Percentiles rank a stretch among this genome's conserved stretches.
Conservation (phyloP, 116 monocot genomes). For the Dioscorea cayenensis region DNA sequence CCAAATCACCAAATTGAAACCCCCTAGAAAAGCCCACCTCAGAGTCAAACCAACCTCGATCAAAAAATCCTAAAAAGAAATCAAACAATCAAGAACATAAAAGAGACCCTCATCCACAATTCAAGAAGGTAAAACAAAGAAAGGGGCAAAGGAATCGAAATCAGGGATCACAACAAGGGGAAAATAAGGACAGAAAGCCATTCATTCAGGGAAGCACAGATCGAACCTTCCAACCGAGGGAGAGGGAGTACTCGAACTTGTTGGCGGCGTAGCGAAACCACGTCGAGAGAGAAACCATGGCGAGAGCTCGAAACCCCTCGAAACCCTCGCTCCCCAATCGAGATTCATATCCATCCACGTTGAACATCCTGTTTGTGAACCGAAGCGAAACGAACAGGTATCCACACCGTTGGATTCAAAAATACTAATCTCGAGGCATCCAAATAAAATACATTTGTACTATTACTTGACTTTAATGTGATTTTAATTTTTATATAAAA, state of each 20-base stretch:
- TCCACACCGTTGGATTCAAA: too few species aligned
- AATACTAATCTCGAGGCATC: too few species aligned
- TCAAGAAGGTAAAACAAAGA: not conserved
- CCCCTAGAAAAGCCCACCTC: not conserved
- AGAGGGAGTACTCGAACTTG: conserved; percentile 78
- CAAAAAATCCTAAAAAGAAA: not conserved
- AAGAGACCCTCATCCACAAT: not conserved
- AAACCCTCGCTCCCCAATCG: not conserved
- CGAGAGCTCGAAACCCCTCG: not conserved
- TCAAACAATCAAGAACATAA: not conserved
- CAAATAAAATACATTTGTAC: too few species aligned
- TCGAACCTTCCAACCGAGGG: conserved; percentile 56
- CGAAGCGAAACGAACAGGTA: too few species aligned
- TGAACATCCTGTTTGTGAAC: too few species aligned
- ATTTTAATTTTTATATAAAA: too few species aligned
- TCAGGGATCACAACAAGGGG: not conserved
- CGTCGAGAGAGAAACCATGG: conserved; percentile 69
- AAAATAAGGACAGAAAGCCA: not conserved
- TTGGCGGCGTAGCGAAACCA: conserved; percentile 80
- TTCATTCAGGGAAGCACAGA: not conserved
- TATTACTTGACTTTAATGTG: too few species aligned
- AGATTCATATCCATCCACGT: not conserved
- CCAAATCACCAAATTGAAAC: too few species aligned
- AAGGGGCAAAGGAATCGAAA: not conserved
- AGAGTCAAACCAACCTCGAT: not conserved